Evolutionary conservation across 2,329 filamentous ascomycete species (phyloP).

Genomic region (Nothophoma quercina): DNA sequence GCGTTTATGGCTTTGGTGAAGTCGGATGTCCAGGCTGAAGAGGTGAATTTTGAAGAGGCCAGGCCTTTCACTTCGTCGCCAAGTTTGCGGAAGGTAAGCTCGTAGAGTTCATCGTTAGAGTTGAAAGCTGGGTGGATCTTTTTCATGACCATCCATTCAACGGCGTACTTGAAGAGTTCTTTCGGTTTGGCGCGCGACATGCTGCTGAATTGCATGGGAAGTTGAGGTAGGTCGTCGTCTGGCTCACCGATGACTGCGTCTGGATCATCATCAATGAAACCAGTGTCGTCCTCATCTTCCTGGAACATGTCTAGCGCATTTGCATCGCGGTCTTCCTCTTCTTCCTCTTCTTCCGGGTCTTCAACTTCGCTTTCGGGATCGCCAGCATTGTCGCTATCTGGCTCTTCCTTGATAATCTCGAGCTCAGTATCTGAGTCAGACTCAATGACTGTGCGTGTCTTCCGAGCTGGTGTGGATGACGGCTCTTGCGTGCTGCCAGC

Average conservation of each 20-base stretch:
- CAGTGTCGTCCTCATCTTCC: constrained; percentile 65
- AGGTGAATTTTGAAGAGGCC: constrained; percentile 74
- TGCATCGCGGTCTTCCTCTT: constrained; percentile 30
- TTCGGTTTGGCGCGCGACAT: constrained; percentile 72
- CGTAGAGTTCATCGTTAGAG: constrained; percentile 69
- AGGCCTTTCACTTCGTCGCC: constrained; percentile 74
- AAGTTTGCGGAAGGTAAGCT: constrained; percentile 73
- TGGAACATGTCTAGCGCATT: constrained; percentile 56
- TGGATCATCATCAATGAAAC: constrained; percentile 70
- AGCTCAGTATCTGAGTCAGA: constrained; percentile 37
- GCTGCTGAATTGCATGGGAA: constrained; percentile 74
- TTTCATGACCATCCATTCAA: constrained; percentile 85
- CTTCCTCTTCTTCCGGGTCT: constrained; percentile 37
- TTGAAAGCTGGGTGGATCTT: constrained; percentile 76
- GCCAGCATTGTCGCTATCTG: constrained; percentile 26
- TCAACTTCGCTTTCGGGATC: constrained; percentile 31
- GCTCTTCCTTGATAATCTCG: constrained; percentile 45
- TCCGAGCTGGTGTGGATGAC: constrained; percentile 35
- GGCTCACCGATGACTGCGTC: constrained; percentile 58
- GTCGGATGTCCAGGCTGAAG: constrained; percentile 71
- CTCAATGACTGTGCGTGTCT: constrained; percentile 30
- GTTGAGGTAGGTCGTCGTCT: constrained; percentile 60
- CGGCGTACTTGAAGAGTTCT: constrained; percentile 75
- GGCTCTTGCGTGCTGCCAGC: constrained; percentile 40
- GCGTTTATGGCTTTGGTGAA: constrained; percentile 73